Base-by-base conservation (phyloP, 1,139 yeast genomes). In the Tardiomyces digboiensis region DNA sequence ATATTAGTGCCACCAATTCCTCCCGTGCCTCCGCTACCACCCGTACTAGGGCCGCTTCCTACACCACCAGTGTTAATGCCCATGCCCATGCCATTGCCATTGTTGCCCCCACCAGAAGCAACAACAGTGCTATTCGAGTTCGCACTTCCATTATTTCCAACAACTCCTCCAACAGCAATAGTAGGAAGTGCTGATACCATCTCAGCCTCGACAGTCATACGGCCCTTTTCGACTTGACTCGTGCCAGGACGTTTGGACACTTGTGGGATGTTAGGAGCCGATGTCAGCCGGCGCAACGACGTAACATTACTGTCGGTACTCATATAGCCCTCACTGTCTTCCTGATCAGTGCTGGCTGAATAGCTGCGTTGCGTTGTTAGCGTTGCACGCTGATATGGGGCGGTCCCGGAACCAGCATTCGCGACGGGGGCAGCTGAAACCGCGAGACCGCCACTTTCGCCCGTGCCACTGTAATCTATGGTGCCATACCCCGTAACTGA, bases 161-260 rank as follows among this genome's bases (percentile, higher is more conserved):
- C 54, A 7, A 54, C 54, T 3, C 59, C 49, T 2, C 59, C 52
- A 10, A 62, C 63, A 2, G 62, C 60, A 23, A 63, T 51, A 3
- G 64, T 54, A 16, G 68, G 65, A 2, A 62, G 65, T 1, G 67
- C 66, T 2, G 64, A 50, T 26, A 26, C 33, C 33, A 26, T 26
- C 10, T 26, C 33, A 16, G 33, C 33, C 33, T 26, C 33, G 10
- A 26, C 33, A 4, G 33, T 26, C 33, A 26, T 26, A 8, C 33
- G 33, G 8, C 33, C 33, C 33, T 26, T 26, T n/a, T 26, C 33
- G 33, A 16, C 33, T 5, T 13, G 33, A 5, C 14, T n/a, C 14
- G 33, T 16, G 8, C 33, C 33, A 5, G 33, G 5, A n/a, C 33
- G 33, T 8, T 26, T 26, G 5, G 10, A 13, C 33, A 8, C 33